phyloP scores from a whole-genome alignment of 2,329 filamentous ascomycete species.

The Fusarium algeriense region DNA sequence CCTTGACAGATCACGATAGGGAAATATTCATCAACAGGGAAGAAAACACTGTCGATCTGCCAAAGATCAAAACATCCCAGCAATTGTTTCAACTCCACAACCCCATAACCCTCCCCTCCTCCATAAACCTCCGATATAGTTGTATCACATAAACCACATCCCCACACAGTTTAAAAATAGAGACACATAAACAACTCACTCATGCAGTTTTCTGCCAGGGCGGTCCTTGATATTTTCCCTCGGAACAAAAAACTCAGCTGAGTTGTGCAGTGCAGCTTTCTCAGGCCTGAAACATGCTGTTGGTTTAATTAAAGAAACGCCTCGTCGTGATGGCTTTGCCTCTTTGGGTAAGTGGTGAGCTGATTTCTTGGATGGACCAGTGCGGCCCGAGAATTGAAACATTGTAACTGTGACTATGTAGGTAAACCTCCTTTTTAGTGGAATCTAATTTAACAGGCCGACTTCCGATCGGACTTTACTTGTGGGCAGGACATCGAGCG shows the following conservation, averaged over 20 bases:
- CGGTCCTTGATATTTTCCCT: neutral
- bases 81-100: conserved; percentile 16
- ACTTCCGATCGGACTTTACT: neutral
- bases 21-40: conserved; percentile 1
- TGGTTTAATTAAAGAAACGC: conserved; percentile 31
- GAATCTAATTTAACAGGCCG: conserved; percentile 1
- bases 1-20: conserved; percentile 8
- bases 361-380: conserved; percentile 12
- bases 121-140: neutral
- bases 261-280: neutral
- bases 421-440: conserved; percentile 8
- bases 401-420: neutral
- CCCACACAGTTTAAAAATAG: conserved; percentile 3
- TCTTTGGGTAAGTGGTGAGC: neutral
- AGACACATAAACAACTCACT: conserved; percentile 1
- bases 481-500: neutral
- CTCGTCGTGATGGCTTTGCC: conserved; percentile 10
- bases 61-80: conserved; percentile 17
- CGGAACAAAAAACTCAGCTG: neutral
- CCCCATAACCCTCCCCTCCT: neutral
- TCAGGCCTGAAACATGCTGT: conserved; percentile 24
- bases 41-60: conserved; percentile 30
- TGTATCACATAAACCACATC: conserved; percentile 7
- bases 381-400: conserved; percentile 34
- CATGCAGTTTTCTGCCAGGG: conserved; percentile 11